Evolutionary conservation across 1,284 basidiomycete species (phyloP).

Genomic region (Clitocybe nebularis): DNA sequence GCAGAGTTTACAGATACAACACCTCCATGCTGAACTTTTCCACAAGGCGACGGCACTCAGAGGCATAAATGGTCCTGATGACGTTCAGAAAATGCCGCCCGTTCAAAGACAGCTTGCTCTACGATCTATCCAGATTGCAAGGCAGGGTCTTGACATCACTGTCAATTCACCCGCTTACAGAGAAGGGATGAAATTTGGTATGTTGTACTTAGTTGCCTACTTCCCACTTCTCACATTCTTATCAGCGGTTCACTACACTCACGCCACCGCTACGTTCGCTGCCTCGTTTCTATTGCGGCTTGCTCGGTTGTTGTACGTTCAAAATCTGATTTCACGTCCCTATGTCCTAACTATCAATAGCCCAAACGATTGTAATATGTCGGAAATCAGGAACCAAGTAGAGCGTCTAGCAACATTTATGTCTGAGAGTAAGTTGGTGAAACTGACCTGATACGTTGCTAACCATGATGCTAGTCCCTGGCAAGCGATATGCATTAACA

Average conservation of each 20-base stretch:
- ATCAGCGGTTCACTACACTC: constrained; percentile 82
- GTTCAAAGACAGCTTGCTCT: constrained; percentile 68
- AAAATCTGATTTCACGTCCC: background rate
- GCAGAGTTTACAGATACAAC: constrained; percentile 78
- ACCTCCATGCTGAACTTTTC: constrained; percentile 74
- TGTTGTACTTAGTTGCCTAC: constrained; percentile 18
- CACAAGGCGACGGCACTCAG: constrained; percentile 76
- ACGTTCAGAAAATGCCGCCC: constrained; percentile 70
- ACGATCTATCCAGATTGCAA: constrained; percentile 67
- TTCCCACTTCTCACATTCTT: constrained; percentile 13
- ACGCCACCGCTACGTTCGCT: constrained; percentile 89
- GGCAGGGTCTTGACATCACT: constrained; percentile 67
- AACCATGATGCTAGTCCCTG: constrained; percentile 59
- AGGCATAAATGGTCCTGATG: constrained; percentile 73
- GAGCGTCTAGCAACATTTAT: constrained; percentile 74
- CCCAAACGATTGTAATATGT: constrained; percentile 79
- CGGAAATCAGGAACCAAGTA: constrained; percentile 72
- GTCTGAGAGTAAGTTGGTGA: constrained; percentile 59
- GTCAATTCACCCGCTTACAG: constrained; percentile 78
- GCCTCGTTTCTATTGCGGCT: constrained; percentile 86
- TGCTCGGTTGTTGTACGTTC: constrained; percentile 75
- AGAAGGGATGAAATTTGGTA: constrained; percentile 87
- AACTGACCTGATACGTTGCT: constrained; percentile 7
- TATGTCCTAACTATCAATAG: constrained; percentile 31
- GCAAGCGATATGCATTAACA: constrained; percentile 84